Percentiles rank a stretch among this genome's conserved stretches.
Evolutionary conservation across 2,329 filamentous ascomycete species (phyloP).

Genomic region (Sporothrix brunneoviolacea): DNA sequence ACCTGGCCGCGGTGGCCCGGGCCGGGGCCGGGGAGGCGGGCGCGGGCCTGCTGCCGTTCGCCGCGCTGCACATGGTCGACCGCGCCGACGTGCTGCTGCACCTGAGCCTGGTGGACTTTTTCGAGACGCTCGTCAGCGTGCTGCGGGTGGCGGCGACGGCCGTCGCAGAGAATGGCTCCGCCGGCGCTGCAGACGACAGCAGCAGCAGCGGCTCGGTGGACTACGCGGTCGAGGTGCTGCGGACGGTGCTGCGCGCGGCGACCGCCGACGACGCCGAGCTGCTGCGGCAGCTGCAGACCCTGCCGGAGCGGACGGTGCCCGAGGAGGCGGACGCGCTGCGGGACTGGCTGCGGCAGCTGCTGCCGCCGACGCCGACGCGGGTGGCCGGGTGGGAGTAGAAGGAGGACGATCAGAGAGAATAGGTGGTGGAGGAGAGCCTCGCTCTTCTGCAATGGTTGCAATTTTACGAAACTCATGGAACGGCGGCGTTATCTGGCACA

Average conservation of each 20-base stretch:
- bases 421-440: neutral
- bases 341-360: constrained; percentile 37
- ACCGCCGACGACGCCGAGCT: constrained; percentile 33
- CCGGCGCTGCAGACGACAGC: constrained; percentile 16
- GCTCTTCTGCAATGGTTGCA: neutral
- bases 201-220: constrained; percentile 8
- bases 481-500: no score
- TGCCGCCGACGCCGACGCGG: constrained; percentile 24
- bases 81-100: constrained; percentile 43
- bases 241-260: constrained; percentile 35
- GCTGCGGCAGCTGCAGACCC: constrained; percentile 29
- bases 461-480: no score
- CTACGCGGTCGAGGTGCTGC: constrained; percentile 32
- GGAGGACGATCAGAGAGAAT: neutral
- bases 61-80: constrained; percentile 46
- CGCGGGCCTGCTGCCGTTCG: constrained; percentile 42
- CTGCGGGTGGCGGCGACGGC: constrained; percentile 34
- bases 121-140: constrained; percentile 43
- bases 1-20: constrained; percentile 32
- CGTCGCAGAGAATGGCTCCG: no score
- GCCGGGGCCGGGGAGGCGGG: neutral
- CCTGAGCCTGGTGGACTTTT: constrained; percentile 46
- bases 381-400: constrained; percentile 17
- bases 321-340: constrained; percentile 44
- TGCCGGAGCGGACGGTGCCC: constrained; percentile 44